Base-by-base conservation (phyloP, 1,284 basidiomycete genomes). In the Sanghuangporus baumii region DNA sequence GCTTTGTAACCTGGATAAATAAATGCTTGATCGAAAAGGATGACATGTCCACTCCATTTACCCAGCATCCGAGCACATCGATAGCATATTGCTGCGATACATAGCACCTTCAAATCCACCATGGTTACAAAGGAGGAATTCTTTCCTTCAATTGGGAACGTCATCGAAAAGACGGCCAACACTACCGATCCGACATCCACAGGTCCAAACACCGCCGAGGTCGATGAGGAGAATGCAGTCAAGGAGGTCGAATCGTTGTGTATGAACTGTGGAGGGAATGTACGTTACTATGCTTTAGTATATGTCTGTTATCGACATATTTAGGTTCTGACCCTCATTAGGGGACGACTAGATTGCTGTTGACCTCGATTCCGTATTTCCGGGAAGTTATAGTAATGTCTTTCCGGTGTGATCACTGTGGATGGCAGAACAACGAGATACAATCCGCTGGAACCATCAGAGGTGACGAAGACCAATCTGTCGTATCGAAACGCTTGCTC, bases 361-460 rank as follows among this genome's bases (percentile, higher is more conserved):
- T 99, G 61, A 99, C 96, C 1, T 89, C 89, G 18, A 99, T 99
- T 63, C 97, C 97, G 0, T 99, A 91, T 79, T 99, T 99, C 79
- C 83, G 87, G 62, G 93, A 99, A 75, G 90, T 99, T 61, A 92
- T 99, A 69, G 86, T 99, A 64, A 94, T 96, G 84, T 96, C 93
- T 50, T 99, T 99, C 79, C 84, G 86, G 63, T 99, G 97, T 74
- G 92, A 96, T 60, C 88, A 95, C 73, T 99, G 97, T 70, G 95
- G 94, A 20, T 78, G 84, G 69, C 75, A 84, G 48, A 98, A 99
- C 76, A 99, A 96, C 71, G 96, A 99, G 76, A 91, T 98, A 55
- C 95, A 98, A 72, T 87, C 91, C 8, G 97, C 97, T 0, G 93
- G 94, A 6, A 75, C 83, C 64, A 96, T 98, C 63, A 85, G 93